Evolutionary conservation across 768 basidiomycete genomes (phyloP).

Genomic region (Tulasnella sp.): DNA sequence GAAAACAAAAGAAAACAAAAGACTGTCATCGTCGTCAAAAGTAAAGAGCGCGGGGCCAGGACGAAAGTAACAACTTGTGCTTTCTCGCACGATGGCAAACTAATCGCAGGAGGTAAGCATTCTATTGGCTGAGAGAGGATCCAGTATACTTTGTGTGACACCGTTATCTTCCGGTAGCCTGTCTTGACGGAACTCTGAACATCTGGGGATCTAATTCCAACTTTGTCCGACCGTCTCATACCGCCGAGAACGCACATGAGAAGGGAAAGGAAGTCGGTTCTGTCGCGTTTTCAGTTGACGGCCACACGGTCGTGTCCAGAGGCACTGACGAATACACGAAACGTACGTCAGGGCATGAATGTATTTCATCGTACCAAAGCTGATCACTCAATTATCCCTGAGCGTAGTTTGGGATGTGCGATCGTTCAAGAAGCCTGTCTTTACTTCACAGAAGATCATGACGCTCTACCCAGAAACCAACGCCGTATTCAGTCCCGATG

Average conservation of each 20-base stretch:
- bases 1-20: constrained; percentile 93
- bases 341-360: constrained; percentile 52
- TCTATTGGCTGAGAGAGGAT: constrained; percentile 19
- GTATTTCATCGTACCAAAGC: not conserved
- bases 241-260: constrained; percentile 78
- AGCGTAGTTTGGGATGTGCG: constrained; percentile 90
- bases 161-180: constrained; percentile 50
- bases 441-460: constrained; percentile 55
- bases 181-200: constrained; percentile 87
- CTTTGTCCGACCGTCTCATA: constrained; percentile 85
- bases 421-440: constrained; percentile 81
- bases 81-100: constrained; percentile 84
- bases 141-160: not conserved
- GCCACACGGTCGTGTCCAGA: constrained; percentile 75
- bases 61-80: constrained; percentile 85
- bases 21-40: constrained; percentile 92
- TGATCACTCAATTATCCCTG: not conserved
- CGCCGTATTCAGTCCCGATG: constrained; percentile 92
- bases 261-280: constrained; percentile 87
- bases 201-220: constrained; percentile 91
- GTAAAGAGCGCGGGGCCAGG: constrained; percentile 88
- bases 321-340: constrained; percentile 96
- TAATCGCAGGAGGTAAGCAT: constrained; percentile 78
- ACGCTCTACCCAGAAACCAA: constrained; percentile 91
- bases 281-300: constrained; percentile 83